Evolutionary conservation across 345 rosid genomes (phyloP), one percentile per base, ranked within the genome.

Genomic region (Acer negundo): DNA sequence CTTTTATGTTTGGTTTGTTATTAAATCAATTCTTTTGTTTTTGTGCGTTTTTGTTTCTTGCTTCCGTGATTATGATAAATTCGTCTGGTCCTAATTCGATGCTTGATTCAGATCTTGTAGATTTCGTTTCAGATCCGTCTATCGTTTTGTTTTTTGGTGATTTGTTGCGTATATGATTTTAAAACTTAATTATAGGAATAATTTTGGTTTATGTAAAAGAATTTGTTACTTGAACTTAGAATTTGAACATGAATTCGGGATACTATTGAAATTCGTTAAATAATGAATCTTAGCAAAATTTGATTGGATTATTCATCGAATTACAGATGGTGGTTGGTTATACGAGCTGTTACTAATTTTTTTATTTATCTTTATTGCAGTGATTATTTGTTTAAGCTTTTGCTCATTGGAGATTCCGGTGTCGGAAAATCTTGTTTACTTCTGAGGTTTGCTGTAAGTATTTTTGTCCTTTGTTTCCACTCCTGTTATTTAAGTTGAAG

Each of bases 331-430:
- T 46, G 2, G 49, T 46, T n/a, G 26, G 63, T 16, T 73, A 62
- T 62, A 10, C 16, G 53, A 20, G 20, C 44, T 63, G 16, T 11
- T 31, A n/a, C 49, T 71, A 61, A 62, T 11, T 47, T 2, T n/a
- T 28, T 8, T 64, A 6, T 46, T 24, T 56, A 20, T n/a, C 28
- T 66, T 44, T 22, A 74, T 73, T 70, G 75, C 84, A 91, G 95
- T 67, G 95, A 91, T 66, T 87, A 87, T 77, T 79, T 87, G 80
- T 87, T 87, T 67, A 87, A 87, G 86, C 87, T 87, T 82, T 85
- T 87, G 85, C 87, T 87, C 42, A 87, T 87, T 12, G 90, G 90
- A 78, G 90, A 87, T 84, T 87, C 90, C 69, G 90, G 90, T 71
- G 90, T 87, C 58, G 90, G 90, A 20, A 87, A 87, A 77, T 87